These are phyloP conservation scores for Colletotrichum gloeosporioides DNA, from an alignment of 2,329 filamentous ascomycete species.

Conservation along the genomic window DNA sequence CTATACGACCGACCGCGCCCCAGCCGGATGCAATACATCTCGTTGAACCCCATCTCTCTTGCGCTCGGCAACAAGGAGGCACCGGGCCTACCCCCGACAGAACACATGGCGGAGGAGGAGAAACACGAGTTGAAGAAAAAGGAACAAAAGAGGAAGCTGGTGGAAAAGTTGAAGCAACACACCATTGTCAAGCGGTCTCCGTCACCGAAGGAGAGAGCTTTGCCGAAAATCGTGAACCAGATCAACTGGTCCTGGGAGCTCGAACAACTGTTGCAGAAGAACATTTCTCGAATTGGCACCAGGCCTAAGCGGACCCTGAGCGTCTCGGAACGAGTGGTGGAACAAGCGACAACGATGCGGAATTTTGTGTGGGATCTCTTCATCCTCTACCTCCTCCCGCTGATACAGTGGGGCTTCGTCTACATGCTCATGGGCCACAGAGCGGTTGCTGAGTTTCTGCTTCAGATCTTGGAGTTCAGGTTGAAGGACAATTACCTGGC, in stretches of 20 bases:
- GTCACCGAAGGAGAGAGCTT: conserved; percentile 81
- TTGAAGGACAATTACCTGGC: conserved; percentile 79
- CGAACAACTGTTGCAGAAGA: conserved; percentile 84
- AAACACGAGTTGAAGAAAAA: conserved; percentile 63
- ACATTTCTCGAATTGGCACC: conserved; percentile 82
- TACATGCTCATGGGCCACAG: conserved; percentile 80
- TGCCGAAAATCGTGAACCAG: conserved; percentile 86
- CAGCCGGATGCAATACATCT: conserved; percentile 94
- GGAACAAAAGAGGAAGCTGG: conserved; percentile 68
- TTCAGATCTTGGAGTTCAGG: conserved; percentile 85
- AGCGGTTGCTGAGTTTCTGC: conserved; percentile 77
- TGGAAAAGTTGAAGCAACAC: conserved; percentile 88
- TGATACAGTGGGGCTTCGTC: conserved; percentile 77
- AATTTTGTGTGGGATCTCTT: conserved; percentile 78
- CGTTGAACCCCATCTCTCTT: conserved; percentile 85
- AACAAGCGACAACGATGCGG: conserved; percentile 87
- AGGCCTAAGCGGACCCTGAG: conserved; percentile 85
- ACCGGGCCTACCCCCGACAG: conserved; percentile 29
- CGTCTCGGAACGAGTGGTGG: conserved; percentile 91
- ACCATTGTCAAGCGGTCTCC: conserved; percentile 78
- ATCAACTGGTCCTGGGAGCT: conserved; percentile 97
- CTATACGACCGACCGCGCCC: conserved; percentile 88
- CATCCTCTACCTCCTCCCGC: conserved; percentile 77
- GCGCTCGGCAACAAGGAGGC: conserved; percentile 77
- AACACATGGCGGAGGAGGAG: conserved; percentile 75